A percentile compares a stretch with the other conserved stretches of the same genome.
Evolutionary conservation across 1,139 yeast genomes (phyloP).

Genomic region (Blastobotrys illinoisensis): DNA sequence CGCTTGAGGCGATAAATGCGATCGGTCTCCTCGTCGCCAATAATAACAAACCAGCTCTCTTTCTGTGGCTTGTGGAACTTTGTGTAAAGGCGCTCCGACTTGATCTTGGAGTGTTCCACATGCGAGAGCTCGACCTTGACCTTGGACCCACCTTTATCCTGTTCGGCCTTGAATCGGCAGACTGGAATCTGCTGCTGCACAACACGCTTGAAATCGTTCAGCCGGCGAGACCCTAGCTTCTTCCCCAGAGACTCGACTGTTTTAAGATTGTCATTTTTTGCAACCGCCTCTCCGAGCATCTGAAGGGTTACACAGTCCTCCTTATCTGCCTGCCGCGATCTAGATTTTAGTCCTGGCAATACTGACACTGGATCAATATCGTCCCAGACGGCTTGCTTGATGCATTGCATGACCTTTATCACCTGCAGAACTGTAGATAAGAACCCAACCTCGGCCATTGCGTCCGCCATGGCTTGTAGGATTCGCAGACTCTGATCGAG

Average conservation of each 20-base stretch:
- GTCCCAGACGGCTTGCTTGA: conserved; percentile 85
- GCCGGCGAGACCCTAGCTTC: conserved; percentile 34
- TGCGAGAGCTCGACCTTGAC: conserved; percentile 49
- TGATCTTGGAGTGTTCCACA: conserved; percentile 36
- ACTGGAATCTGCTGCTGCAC: conserved; percentile 46
- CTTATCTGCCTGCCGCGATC: conserved; percentile 10
- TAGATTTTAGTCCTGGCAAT: conserved; percentile 59
- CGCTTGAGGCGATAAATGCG: conserved; percentile 7
- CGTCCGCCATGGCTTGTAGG: conserved; percentile 86
- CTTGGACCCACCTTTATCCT: conserved; percentile 26
- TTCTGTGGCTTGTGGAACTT: conserved; percentile 86
- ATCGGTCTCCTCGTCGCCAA: conserved; percentile 39
- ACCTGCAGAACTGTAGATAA: conserved; percentile 54
- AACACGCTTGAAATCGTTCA: conserved; percentile 35
- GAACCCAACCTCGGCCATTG: conserved; percentile 79
- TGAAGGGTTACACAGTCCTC: conserved; percentile 13
- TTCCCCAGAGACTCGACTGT: conserved; percentile 10
- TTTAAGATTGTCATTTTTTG: conserved; percentile 19
- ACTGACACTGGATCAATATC: conserved; percentile 66
- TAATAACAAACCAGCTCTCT: conserved; percentile 86
- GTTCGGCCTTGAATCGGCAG: conserved; percentile 35
- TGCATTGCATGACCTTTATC: conserved; percentile 71
- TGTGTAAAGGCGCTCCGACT: conserved; percentile 59
- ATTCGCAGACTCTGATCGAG: conserved; percentile 92
- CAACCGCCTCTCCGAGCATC: conserved; percentile 21